Conservation (phyloP, 768 basidiomycete species). For the Auricularia sp. region DNA sequence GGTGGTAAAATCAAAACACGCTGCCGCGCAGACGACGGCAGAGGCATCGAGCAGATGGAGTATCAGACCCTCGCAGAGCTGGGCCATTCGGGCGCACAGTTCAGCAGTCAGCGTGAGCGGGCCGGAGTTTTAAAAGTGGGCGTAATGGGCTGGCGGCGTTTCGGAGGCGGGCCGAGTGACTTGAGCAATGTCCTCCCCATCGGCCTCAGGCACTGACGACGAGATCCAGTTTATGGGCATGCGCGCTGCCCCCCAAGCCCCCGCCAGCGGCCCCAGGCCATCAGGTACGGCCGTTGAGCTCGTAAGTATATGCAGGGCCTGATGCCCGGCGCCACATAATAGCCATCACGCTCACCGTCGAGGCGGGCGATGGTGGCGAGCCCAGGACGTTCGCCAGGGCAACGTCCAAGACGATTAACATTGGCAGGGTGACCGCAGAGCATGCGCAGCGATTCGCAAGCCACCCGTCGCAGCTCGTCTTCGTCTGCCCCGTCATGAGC, state of each 20-base stretch:
- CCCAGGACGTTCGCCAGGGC: neutral
- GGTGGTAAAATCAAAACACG: no score
- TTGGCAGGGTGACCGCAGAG: neutral
- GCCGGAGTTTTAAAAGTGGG: no score
- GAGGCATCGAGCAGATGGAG: no score
- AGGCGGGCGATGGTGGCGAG: neutral
- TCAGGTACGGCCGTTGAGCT: neutral
- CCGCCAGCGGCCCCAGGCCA: neutral
- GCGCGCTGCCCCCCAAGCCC: neutral
- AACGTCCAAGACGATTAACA: neutral
- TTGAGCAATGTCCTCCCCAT: neutral
- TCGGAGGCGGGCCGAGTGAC: no score
- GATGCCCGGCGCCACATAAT: neutral
- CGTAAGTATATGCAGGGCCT: neutral
- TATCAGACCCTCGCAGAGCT: no score
- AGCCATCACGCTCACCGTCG: neutral
- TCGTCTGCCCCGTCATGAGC: conserved; percentile 71
- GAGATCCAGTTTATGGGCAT: neutral
- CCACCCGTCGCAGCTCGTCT: conserved; percentile 22
- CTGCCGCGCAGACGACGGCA: no score
- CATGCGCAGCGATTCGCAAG: neutral
- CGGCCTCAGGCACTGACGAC: neutral
- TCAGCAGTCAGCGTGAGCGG: no score
- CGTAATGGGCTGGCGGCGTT: no score
- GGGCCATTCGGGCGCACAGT: no score